Conservation (phyloP, 768 basidiomycete genomes). For the Termitomyces sp. region DNA sequence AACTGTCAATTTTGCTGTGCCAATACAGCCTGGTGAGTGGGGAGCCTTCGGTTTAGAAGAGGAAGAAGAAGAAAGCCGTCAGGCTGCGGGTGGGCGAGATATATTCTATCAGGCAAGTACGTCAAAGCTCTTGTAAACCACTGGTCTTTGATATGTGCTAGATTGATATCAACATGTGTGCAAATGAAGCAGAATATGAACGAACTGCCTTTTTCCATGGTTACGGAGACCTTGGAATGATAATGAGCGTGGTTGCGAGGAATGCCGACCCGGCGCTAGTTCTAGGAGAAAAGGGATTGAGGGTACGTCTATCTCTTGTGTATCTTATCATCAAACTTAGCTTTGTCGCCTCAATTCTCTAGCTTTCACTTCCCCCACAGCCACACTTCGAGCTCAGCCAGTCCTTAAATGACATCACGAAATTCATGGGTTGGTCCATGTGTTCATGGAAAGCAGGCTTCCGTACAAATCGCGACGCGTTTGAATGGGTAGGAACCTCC, state of each 20-base stretch:
- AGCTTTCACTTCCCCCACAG: neutral
- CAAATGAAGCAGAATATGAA: constrained; percentile 42
- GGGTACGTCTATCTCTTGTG: constrained; percentile 26
- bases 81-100: neutral
- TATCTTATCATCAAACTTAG: neutral
- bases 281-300: constrained; percentile 51
- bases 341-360: neutral
- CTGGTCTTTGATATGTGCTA: constrained; percentile 17
- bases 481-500: constrained; percentile 53
- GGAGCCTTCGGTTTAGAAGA: neutral
- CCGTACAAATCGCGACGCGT: constrained; percentile 43
- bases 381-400: constrained; percentile 5
- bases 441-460: constrained; percentile 51
- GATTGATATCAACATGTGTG: constrained; percentile 64
- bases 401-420: constrained; percentile 43
- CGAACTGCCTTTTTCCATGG: constrained; percentile 51
- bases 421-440: constrained; percentile 55
- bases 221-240: constrained; percentile 71
- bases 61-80: neutral
- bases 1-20: neutral
- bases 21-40: neutral
- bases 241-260: constrained; percentile 50
- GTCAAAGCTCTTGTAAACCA: neutral
- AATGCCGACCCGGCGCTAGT: constrained; percentile 37
- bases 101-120: neutral